phyloP scores from a whole-genome alignment of 139 green algal species.

The Volvox reticuliferus region DNA sequence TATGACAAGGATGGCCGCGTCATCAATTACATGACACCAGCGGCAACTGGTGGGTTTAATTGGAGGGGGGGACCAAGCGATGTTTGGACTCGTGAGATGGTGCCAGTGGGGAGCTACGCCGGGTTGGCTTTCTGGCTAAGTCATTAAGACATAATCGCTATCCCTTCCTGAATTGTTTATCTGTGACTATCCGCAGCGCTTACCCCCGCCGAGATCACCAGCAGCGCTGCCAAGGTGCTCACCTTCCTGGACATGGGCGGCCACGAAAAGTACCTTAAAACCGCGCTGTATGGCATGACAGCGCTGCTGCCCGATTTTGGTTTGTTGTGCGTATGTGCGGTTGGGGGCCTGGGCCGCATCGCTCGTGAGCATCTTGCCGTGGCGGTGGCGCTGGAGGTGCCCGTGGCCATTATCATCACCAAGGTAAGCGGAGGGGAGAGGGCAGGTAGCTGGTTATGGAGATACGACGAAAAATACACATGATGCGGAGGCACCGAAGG shows the following conservation, averaged over 20 bases:
- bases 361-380: conserved; percentile 82
- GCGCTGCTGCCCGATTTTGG: conserved; percentile 77
- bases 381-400: conserved; percentile 82
- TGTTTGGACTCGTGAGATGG: no score
- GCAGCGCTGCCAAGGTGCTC: conserved; percentile 61
- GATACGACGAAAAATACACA: no score
- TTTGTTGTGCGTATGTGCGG: conserved; percentile 80
- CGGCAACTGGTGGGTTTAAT: conserved; percentile 22
- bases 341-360: conserved; percentile 56
- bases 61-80: no score
- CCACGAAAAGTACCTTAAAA: conserved; percentile 88
- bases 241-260: conserved; percentile 89
- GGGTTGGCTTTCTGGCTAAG: no score
- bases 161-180: no score
- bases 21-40: conserved; percentile 75
- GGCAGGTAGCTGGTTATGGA: no score
- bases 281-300: conserved; percentile 79
- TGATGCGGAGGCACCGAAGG: no score
- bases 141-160: not conserved
- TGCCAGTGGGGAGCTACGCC: no score
- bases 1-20: conserved; percentile 77
- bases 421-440: conserved; percentile 59
- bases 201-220: conserved; percentile 45
- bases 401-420: conserved; percentile 81
- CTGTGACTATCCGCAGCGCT: conserved; percentile 28